phyloP scores from a whole-genome alignment of 768 basidiomycete species.

The Lactarius vividus region DNA sequence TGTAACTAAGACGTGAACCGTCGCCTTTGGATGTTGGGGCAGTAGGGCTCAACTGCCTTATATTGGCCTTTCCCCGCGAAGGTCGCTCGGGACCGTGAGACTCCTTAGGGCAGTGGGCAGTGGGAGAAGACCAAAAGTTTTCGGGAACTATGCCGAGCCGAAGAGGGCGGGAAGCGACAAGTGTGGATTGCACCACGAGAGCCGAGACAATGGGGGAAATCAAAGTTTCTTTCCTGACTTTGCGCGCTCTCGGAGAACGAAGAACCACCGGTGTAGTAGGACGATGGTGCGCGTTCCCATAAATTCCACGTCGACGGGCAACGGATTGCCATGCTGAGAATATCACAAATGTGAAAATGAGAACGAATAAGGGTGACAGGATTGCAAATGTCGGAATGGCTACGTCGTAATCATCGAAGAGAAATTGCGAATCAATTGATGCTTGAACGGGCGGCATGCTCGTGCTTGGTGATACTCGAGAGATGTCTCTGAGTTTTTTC shows the following conservation, averaged over 20 bases:
- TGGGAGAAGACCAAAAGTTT: neutral
- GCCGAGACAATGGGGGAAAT: conserved; percentile 14
- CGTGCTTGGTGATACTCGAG: neutral
- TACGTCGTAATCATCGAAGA: neutral
- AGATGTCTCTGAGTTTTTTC: neutral
- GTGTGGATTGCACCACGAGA: conserved; percentile 15
- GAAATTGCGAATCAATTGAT: neutral
- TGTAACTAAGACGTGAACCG: neutral
- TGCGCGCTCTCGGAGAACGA: neutral
- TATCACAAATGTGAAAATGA: neutral
- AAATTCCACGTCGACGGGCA: neutral
- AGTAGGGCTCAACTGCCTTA: neutral
- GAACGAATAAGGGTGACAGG: conserved; percentile 5
- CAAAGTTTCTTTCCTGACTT: conserved; percentile 1
- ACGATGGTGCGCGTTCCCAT: neutral
- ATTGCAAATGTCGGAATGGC: conserved; percentile 1
- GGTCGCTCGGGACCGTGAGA: conserved; percentile 9
- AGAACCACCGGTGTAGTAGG: neutral
- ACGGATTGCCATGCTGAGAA: conserved; percentile 5
- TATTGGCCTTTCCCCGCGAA: conserved; percentile 5
- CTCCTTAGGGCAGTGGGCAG: neutral
- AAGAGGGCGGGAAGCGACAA: conserved; percentile 21
- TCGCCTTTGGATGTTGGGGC: neutral
- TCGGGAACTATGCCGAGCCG: conserved; percentile 5
- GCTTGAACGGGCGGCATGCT: conserved; percentile 19